Percentiles rank a stretch among this genome's conserved stretches.
Conservation (phyloP, 202 grass and related monocot genomes). For the Eragrostis tef region DNA sequence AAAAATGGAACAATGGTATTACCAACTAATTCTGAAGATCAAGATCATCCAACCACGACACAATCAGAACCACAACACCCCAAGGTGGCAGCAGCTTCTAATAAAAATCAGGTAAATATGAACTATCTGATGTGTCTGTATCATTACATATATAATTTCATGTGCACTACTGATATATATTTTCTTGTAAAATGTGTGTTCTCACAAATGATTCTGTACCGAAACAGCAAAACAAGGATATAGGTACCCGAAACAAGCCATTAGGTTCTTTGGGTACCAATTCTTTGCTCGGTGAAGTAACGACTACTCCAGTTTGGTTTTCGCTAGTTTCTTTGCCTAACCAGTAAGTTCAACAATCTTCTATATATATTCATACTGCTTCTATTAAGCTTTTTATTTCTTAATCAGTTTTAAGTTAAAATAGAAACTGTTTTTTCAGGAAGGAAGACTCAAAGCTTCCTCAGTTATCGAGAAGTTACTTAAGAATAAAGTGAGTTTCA, state of each 20-base stretch:
- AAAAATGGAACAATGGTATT: constrained; percentile 45
- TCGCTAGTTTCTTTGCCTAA: constrained; percentile 68
- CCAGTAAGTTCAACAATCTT: constrained; percentile 57
- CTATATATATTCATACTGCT: constrained; percentile 26
- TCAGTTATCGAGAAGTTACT: constrained; percentile 66
- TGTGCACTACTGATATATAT: constrained; percentile 29
- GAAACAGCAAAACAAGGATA: constrained; percentile 64
- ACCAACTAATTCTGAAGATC: constrained; percentile 54
- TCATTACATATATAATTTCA: constrained; percentile 39
- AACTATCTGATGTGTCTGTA: constrained; percentile 5
- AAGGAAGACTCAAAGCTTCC: constrained; percentile 64
- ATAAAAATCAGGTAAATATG: constrained; percentile 68
- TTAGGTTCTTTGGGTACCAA: constrained; percentile 45
- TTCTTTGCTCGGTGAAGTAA: constrained; percentile 49
- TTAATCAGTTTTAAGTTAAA: constrained; percentile 30
- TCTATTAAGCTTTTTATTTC: constrained; percentile 29
- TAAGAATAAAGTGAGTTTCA: constrained; percentile 87
- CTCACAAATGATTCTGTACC: constrained; percentile 40
- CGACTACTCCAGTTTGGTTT: constrained; percentile 78
- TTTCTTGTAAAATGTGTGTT: constrained; percentile 38
- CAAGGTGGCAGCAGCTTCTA: constrained; percentile 51
- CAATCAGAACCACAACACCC: constrained; percentile 40
- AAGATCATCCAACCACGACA: constrained; percentile 46
- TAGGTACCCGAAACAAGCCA: constrained; percentile 49
- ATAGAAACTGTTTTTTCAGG: constrained; percentile 66